Percentiles rank a stretch among this genome's conserved stretches.
Evolutionary conservation across 345 rosid genomes (phyloP).

Genomic region (Laguncularia racemosa): DNA sequence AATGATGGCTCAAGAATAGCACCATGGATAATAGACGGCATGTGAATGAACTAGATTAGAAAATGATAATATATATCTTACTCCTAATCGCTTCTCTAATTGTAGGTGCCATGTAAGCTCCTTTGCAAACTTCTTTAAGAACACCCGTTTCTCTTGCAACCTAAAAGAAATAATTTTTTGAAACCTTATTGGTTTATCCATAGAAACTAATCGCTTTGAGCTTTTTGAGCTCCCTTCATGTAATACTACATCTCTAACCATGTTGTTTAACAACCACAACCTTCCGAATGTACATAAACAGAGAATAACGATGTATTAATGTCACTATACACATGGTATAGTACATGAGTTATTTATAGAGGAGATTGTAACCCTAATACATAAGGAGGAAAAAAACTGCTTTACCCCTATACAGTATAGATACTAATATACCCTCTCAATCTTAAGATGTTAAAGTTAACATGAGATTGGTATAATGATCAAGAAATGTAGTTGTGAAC

Average conservation of each 20-base stretch:
- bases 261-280: slow-evolving; percentile 78
- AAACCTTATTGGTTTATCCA: no score
- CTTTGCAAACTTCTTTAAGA: slow-evolving; percentile 86
- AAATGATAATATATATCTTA: slow-evolving; percentile 16
- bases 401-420: no score
- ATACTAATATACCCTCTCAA: no score
- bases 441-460: no score
- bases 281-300: no score
- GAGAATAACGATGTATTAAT: no score
- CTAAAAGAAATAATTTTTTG: slow-evolving; percentile 18
- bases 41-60: neutral
- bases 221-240: slow-evolving; percentile 77
- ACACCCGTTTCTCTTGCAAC: slow-evolving; percentile 96
- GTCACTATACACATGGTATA: no score
- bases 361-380: no score
- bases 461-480: no score
- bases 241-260: slow-evolving; percentile 96
- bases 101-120: slow-evolving; percentile 97
- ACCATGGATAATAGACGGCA: neutral
- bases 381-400: no score
- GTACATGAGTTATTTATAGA: no score
- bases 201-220: slow-evolving; percentile 67
- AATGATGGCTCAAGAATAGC: slow-evolving; percentile 1
- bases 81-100: slow-evolving; percentile 91
- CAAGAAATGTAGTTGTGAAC: no score